Evolutionary conservation across 306 rosid species (phyloP).

Genomic region (Trichosanthes truncata): DNA sequence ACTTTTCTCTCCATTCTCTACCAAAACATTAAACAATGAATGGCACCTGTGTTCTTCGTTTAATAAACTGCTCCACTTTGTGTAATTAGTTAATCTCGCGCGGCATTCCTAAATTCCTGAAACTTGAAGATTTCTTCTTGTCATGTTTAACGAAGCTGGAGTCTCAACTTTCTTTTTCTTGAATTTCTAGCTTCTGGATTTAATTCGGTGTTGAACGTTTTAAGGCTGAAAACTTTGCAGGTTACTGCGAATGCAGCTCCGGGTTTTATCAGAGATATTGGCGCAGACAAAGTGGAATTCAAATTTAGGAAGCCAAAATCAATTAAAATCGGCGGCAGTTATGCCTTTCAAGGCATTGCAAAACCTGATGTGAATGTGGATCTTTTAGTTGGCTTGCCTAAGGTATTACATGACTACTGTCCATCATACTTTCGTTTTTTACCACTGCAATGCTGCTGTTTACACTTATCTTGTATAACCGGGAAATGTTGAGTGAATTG

Average conservation of each 20-base stretch:
- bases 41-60: not conserved
- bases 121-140: not conserved
- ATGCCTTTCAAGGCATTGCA: constrained; percentile 39
- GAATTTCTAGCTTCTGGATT: not conserved
- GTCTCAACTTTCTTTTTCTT: not conserved
- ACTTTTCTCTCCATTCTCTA: not conserved
- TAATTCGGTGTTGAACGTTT: not conserved
- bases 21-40: not conserved
- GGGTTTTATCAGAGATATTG: constrained; percentile 67
- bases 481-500: not conserved
- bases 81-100: not conserved
- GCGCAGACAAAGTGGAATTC: constrained; percentile 79
- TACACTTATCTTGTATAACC: not conserved
- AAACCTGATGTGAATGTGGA: constrained; percentile 62
- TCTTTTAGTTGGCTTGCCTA: constrained; percentile 62
- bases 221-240: constrained; percentile 18
- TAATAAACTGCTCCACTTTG: not conserved
- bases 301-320: constrained; percentile 54
- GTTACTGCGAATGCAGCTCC: constrained; percentile 53
- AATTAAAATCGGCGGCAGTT: constrained; percentile 58
- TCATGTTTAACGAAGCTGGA: not conserved
- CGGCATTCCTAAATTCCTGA: not conserved
- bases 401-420: constrained; percentile 29
- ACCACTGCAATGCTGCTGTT: not conserved
- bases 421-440: not conserved